Evolutionary conservation across 2,329 filamentous ascomycete species (phyloP), one percentile per base, ranked within the genome.

Genomic region (Anthostomella pinea): DNA sequence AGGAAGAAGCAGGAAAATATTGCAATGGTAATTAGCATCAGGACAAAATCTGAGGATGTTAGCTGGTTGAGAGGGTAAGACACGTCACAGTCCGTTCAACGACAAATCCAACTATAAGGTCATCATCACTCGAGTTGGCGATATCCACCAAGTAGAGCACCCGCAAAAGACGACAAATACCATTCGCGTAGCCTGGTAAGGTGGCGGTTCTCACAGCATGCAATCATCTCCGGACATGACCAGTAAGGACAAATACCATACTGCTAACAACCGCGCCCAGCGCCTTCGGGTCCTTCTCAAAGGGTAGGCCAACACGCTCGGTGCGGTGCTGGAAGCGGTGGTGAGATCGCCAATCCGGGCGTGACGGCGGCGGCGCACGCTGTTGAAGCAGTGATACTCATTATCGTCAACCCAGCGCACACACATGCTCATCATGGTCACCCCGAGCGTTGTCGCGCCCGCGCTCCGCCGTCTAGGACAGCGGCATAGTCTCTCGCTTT

Each of bases 401-500:
- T 35, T 35, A 13, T 27, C 33, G 11, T 35, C 33, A 17, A 35
- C 33, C 33, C 33, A 35, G 24, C n/a, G 6, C 24, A 10, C 24
- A 14, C 24, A 10, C 11, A n/a, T 14, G 6, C n/a, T 11, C 24
- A 11, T 6, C 6, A 14, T 13, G 11, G 24, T 13, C 24, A 14
- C 24, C 24, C 13, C 62, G 38, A 11, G 41, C 40, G 31, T 57
- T 53, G 33, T 67, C 53, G 44, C 64, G 64, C 5, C 63, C 58
- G 1, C 35, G 34, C 4, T 40, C 43, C 2, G 30, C 32, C 20
- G 46, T 33, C 40, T 54, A 67, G 46, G 65, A 63, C 5, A 69
- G 35, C 0, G 65, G 62, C 35, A 57, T 55, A 13, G 53, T 42
- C 6, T 53, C 51, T 4, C 53, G 56, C 21, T 61, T 58, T 28